phyloP scores from a whole-genome alignment of 495 filamentous ascomycete species.

The Penicillium ochrochloron region DNA sequence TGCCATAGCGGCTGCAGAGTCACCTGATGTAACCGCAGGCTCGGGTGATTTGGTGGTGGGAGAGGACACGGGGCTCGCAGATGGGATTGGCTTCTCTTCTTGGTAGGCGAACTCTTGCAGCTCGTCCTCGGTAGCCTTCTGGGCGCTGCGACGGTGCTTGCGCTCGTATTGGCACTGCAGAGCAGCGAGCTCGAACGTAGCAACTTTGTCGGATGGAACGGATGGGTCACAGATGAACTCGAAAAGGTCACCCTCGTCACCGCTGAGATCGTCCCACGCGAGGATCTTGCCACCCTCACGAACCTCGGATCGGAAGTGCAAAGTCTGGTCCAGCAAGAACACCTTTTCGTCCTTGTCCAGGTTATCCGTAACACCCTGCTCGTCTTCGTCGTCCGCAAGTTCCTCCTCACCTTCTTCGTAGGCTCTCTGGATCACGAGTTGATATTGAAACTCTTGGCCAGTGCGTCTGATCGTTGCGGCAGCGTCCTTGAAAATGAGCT shows the following conservation, averaged over 20 bases:
- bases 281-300: slow-evolving; percentile 80
- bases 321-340: slow-evolving; percentile 87
- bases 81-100: slow-evolving; percentile 77
- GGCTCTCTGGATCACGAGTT: slow-evolving; percentile 92
- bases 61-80: slow-evolving; percentile 76
- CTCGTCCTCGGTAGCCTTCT: slow-evolving; percentile 81
- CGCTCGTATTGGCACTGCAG: slow-evolving; percentile 96
- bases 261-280: slow-evolving; percentile 93
- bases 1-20: slow-evolving; percentile 49
- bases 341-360: slow-evolving; percentile 94
- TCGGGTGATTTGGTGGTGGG: slow-evolving; percentile 55
- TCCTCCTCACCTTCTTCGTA: slow-evolving; percentile 98
- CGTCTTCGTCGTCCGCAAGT: slow-evolving; percentile 81
- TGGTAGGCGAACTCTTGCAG: slow-evolving; percentile 80
- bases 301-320: slow-evolving; percentile 85
- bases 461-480: slow-evolving; percentile 89
- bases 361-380: slow-evolving; percentile 70
- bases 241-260: slow-evolving; percentile 90
- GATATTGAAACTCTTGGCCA: slow-evolving; percentile 93
- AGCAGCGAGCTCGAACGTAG: slow-evolving; percentile 81
- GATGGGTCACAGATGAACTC: slow-evolving; percentile 91
- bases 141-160: slow-evolving; percentile 78
- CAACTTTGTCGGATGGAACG: slow-evolving; percentile 69
- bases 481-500: slow-evolving; percentile 98
- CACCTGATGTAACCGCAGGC: slow-evolving; percentile 35